A percentile compares a stretch with the other conserved stretches of the same genome.
Evolutionary conservation across 2,329 filamentous ascomycete species (phyloP).

Genomic region (Colletotrichum orbiculare): DNA sequence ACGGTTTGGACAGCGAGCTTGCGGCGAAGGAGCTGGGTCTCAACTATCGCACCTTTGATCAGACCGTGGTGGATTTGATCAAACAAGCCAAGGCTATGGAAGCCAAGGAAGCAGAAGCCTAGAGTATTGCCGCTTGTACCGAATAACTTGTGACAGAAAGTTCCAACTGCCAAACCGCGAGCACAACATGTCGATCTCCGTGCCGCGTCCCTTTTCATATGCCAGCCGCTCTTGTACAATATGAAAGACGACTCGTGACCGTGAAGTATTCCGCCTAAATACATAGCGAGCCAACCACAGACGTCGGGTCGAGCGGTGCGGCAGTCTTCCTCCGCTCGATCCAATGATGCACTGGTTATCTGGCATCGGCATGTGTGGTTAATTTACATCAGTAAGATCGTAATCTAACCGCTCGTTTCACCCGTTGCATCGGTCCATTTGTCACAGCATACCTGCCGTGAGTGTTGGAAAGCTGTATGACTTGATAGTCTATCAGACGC

Average conservation of each 20-base stretch:
- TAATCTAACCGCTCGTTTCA: no score
- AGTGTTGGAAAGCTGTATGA: no score
- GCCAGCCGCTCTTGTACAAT: not conserved
- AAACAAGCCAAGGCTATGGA: conserved; percentile 41
- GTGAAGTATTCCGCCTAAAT: conserved; percentile 21
- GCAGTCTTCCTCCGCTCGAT: no score
- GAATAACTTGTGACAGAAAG: no score
- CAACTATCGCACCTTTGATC: conserved; percentile 47
- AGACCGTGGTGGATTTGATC: conserved; percentile 51
- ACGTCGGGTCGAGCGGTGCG: not conserved
- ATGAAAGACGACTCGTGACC: not conserved
- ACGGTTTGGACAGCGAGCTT: conserved; percentile 55
- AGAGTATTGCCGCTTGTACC: no score
- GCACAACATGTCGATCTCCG: not conserved
- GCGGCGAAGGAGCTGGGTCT: conserved; percentile 53
- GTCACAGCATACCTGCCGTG: no score
- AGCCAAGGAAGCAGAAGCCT: not conserved
- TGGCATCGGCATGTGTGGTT: no score
- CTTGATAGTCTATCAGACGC: no score
- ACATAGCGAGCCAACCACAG: not conserved
- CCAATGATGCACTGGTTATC: no score
- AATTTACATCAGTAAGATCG: no score
- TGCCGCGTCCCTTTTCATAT: not conserved
- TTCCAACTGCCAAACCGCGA: no score
- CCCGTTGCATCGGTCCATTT: no score